These are phyloP conservation scores for Beauveria bassiana DNA, from an alignment of 2,329 filamentous ascomycete genomes.

Conservation along the genomic window DNA sequence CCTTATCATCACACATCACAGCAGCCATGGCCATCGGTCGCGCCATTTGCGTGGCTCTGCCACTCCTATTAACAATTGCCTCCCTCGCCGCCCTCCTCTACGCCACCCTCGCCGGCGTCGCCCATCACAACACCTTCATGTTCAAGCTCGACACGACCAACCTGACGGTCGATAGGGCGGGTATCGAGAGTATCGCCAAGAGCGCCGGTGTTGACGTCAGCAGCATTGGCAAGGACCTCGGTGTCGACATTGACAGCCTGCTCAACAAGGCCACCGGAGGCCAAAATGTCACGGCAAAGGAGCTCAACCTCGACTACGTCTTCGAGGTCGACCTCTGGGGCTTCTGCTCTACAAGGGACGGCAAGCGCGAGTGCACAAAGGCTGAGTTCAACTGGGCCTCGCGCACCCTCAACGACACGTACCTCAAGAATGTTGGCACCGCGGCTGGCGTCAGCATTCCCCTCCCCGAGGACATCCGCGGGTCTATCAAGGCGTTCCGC, in stretches of 20 bases:
- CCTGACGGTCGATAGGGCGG: constrained; percentile 41
- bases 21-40: constrained; percentile 58
- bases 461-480: constrained; percentile 59
- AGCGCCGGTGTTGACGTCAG: constrained; percentile 18
- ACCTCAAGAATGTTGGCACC: constrained; percentile 45
- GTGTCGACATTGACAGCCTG: constrained; percentile 14
- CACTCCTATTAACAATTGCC: constrained; percentile 72
- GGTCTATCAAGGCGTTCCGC: constrained; percentile 65
- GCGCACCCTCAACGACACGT: constrained; percentile 56
- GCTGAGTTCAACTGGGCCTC: constrained; percentile 71
- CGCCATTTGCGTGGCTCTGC: constrained; percentile 79
- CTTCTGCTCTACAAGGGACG: constrained; percentile 61
- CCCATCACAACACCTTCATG: constrained; percentile 49
- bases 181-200: constrained; percentile 17
- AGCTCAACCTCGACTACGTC: constrained; percentile 60
- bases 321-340: constrained; percentile 83
- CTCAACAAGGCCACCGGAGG: constrained; percentile 16
- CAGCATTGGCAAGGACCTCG: constrained; percentile 18
- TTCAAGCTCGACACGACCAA: constrained; percentile 56
- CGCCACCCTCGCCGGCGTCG: constrained; percentile 47
- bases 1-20: constrained; percentile 10
- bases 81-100: constrained; percentile 63
- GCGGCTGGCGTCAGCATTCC: constrained; percentile 47
- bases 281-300: constrained; percentile 47
- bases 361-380: constrained; percentile 59